Percentiles rank a stretch among this genome's conserved stretches.
Conservation (phyloP, 257 asterid species). For the Parsonsia alboflavescens region DNA sequence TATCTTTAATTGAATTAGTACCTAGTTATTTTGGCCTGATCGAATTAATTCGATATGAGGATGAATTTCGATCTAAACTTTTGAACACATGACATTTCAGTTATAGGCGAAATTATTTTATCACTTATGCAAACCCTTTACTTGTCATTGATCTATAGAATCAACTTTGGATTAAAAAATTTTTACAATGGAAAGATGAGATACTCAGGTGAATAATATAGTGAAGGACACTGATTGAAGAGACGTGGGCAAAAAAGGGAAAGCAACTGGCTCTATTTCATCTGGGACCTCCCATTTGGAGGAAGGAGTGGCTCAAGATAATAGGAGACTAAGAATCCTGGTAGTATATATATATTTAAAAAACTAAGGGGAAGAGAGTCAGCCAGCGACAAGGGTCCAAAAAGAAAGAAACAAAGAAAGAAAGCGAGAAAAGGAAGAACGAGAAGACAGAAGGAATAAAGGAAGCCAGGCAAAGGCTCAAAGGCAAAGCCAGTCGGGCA, state of each 20-base stretch:
- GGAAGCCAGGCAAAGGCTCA: slow-evolving; percentile 18
- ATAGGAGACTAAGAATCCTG: not conserved
- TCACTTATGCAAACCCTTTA: too few species aligned
- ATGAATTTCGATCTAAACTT: too few species aligned
- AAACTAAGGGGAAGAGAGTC: not conserved
- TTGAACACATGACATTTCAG: too few species aligned
- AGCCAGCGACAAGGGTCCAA: not conserved
- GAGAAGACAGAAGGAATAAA: slow-evolving; percentile 2
- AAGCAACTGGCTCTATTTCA: slow-evolving; percentile 25
- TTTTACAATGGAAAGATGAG: not conserved
- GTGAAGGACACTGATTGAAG: not conserved
- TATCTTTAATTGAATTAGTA: too few species aligned
- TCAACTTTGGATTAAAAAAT: too few species aligned
- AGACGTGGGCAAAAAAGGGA: slow-evolving; percentile 9
- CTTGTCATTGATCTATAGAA: too few species aligned
- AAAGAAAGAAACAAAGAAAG: not conserved
- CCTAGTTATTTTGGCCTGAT: not conserved
- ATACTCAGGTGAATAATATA: not conserved
- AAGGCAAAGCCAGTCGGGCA: slow-evolving; percentile 19
- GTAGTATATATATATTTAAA: not conserved
- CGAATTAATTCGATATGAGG: too few species aligned
- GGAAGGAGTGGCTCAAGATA: slow-evolving; percentile 4
- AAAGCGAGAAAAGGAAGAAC: not conserved
- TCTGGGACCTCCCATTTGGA: slow-evolving; percentile 10
- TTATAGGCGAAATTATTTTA: too few species aligned